Percentiles rank a stretch among this genome's conserved stretches.
These are phyloP conservation scores for Choricystis sp. DNA, from an alignment of 139 green algal species.

Conservation along the genomic window DNA sequence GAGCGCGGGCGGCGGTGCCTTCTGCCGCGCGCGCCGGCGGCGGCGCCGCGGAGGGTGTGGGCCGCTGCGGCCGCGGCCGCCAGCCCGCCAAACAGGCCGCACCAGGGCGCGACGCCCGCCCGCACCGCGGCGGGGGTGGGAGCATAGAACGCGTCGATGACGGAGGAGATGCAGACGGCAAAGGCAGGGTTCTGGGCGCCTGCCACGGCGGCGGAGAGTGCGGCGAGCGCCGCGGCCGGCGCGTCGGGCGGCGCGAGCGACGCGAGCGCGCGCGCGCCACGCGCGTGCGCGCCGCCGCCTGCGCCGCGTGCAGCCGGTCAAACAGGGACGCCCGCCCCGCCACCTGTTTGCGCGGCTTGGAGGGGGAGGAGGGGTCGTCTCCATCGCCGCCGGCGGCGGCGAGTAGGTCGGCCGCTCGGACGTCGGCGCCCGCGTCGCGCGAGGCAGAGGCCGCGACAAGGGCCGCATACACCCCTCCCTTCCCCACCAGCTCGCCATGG, in stretches of 20 bases:
- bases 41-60: neutral
- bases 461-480: neutral
- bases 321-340: neutral
- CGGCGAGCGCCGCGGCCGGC: too few relatives aligned
- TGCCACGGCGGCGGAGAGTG: too few relatives aligned
- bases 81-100: neutral
- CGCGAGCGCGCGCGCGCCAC: neutral
- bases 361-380: neutral
- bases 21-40: neutral
- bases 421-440: too few relatives aligned
- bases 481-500: slow-evolving; percentile 5
- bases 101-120: neutral
- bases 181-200: neutral
- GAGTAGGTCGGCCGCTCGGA: neutral
- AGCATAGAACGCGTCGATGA: neutral
- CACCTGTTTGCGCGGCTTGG: too few relatives aligned
- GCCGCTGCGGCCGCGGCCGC: too few relatives aligned
- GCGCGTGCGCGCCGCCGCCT: neutral
- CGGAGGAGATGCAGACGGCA: neutral
- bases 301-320: neutral
- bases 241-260: neutral
- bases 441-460: neutral
- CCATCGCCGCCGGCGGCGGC: neutral
- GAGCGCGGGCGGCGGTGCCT: too few relatives aligned
- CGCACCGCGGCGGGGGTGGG: neutral